Percentiles rank a stretch among this genome's conserved stretches.
Conservation (phyloP, 2,329 filamentous ascomycete genomes). For the Thelonectria discophora region DNA sequence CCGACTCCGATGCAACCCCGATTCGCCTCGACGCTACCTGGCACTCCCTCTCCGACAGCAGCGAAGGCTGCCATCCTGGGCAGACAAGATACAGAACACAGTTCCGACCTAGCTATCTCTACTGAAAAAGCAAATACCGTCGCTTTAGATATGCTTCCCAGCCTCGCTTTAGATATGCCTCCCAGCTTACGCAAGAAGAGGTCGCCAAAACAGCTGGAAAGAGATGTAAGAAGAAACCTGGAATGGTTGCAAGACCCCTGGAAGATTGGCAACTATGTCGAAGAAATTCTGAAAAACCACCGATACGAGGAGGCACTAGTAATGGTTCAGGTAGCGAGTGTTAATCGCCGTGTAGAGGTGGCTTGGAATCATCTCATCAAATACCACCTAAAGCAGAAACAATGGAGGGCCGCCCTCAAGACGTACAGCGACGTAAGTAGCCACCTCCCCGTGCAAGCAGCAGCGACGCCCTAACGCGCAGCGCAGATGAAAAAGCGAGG, state of each 20-base stretch:
- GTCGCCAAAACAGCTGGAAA: constrained; percentile 44
- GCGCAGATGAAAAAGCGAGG: constrained; percentile 91
- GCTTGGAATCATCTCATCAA: constrained; percentile 90
- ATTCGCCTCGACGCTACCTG: constrained; percentile 27
- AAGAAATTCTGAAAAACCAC: constrained; percentile 64
- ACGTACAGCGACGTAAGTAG: constrained; percentile 83
- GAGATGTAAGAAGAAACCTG: constrained; percentile 64
- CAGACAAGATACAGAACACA: background rate
- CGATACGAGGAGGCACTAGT: constrained; percentile 73
- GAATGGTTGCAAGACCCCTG: constrained; percentile 74
- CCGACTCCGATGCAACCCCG: constrained; percentile 15
- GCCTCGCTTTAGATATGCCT: too few relatives aligned
- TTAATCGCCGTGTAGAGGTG: constrained; percentile 70
- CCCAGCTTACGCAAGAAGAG: constrained; percentile 34
- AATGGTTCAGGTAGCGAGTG: constrained; percentile 75
- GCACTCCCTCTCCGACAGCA: background rate
- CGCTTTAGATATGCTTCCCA: too few relatives aligned
- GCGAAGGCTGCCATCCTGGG: background rate
- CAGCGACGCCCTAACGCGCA: constrained; percentile 8
- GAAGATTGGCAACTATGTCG: constrained; percentile 75
- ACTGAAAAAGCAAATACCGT: background rate
- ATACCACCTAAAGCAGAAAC: constrained; percentile 69
- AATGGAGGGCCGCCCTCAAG: constrained; percentile 73
- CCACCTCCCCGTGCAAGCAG: background rate
- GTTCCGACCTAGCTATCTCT: too few relatives aligned